phyloP scores from a whole-genome alignment of 345 rosid species.

The Arabis hirsuta region DNA sequence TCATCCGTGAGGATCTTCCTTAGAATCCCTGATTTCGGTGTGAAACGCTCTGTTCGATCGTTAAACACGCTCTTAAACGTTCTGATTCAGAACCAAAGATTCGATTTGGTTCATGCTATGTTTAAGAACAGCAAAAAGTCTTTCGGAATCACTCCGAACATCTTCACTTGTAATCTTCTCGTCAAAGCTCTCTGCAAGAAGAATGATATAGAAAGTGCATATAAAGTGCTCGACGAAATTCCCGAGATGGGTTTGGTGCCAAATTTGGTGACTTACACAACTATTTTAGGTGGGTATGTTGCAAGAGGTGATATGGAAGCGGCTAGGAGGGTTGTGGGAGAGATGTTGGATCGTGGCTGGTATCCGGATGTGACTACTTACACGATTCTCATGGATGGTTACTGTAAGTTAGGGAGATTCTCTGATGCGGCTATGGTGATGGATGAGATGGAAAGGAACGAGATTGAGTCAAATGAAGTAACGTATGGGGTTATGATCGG shows the following conservation, averaged over 20 bases:
- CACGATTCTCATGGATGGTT: constrained; percentile 78
- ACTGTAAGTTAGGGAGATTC: constrained; percentile 68
- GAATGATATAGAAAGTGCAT: constrained; percentile 63
- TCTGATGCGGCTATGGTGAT: constrained; percentile 74
- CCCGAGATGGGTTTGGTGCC: constrained; percentile 82
- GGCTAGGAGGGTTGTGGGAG: constrained; percentile 62
- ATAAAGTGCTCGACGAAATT: constrained; percentile 77
- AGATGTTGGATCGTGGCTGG: constrained; percentile 82
- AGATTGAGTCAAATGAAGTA: constrained; percentile 76
- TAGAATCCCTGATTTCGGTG: constrained; percentile 58
- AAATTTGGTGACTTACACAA: constrained; percentile 71
- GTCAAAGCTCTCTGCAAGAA: constrained; percentile 71
- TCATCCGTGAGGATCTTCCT: constrained; percentile 61
- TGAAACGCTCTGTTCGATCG: constrained; percentile 74
- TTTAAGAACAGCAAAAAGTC: constrained; percentile 58
- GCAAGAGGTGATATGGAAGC: constrained; percentile 70
- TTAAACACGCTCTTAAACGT: constrained; percentile 81
- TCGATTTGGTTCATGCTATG: constrained; percentile 57
- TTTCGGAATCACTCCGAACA: constrained; percentile 69
- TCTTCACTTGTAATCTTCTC: constrained; percentile 72
- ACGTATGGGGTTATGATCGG: constrained; percentile 87
- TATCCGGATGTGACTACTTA: constrained; percentile 79
- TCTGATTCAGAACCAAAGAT: constrained; percentile 69
- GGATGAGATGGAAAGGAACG: constrained; percentile 88
- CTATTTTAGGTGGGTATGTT: constrained; percentile 73